Conservation (phyloP, 2,329 filamentous ascomycete species). For the Trichoderma lentiforme region DNA sequence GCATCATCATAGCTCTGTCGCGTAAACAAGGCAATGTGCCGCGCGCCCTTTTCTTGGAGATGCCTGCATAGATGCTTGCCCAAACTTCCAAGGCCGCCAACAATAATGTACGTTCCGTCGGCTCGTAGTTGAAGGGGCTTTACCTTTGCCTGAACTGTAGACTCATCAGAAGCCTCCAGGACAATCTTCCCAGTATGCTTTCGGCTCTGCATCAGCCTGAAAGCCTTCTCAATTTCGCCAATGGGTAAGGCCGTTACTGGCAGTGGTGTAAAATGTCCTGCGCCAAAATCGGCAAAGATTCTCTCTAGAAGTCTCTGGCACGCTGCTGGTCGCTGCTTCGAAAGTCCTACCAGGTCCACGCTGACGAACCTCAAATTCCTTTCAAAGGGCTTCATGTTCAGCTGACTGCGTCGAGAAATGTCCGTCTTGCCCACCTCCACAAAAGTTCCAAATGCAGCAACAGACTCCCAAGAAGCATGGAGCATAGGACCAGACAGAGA, state of each 20-base stretch:
- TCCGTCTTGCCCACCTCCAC: constrained; percentile 35
- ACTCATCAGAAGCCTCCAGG: constrained; percentile 19
- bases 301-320: constrained; percentile 19
- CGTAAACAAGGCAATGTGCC: constrained; percentile 29
- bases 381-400: constrained; percentile 3
- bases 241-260: constrained; percentile 23
- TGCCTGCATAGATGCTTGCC: constrained; percentile 34
- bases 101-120: constrained; percentile 33
- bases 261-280: constrained; percentile 8
- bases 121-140: constrained; percentile 17
- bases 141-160: neutral
- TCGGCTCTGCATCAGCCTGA: constrained; percentile 39
- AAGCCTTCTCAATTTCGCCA: constrained; percentile 35
- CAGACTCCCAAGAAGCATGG: constrained; percentile 31
- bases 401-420: constrained; percentile 24
- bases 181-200: constrained; percentile 43
- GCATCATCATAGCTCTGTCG: neutral
- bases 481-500: constrained; percentile 30
- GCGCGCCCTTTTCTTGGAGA: constrained; percentile 33
- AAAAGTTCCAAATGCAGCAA: constrained; percentile 16
- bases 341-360: constrained; percentile 19
- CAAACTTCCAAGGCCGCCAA: constrained; percentile 37
- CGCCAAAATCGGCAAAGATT: constrained; percentile 15
- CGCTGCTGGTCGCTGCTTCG: neutral
- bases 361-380: neutral